These are phyloP conservation scores for Dendrobium chrysotoxum DNA, from an alignment of 106 monocot species.

Conservation along the genomic window DNA sequence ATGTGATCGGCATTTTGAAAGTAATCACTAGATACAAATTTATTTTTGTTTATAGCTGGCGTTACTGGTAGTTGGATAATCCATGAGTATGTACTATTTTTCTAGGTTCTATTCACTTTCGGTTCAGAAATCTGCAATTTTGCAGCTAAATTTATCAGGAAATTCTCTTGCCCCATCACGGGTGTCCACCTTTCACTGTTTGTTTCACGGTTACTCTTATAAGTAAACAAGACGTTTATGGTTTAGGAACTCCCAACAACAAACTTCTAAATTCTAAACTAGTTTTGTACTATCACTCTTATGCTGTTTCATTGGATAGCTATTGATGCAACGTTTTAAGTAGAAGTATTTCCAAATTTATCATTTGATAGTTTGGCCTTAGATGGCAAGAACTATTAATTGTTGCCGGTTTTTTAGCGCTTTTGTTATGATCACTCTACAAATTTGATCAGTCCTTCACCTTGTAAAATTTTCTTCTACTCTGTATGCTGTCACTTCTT, in stretches of 20 bases:
- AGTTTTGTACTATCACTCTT: too few relatives aligned
- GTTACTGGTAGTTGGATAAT: not conserved
- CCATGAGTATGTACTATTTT: not conserved
- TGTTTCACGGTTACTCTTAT: too few relatives aligned
- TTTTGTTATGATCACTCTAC: not conserved
- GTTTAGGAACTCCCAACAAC: too few relatives aligned
- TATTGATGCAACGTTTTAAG: not conserved
- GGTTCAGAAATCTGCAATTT: not conserved
- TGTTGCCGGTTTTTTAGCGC: not conserved
- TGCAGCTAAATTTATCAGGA: not conserved
- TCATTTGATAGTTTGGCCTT: not conserved
- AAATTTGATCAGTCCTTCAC: not conserved
- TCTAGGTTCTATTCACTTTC: not conserved
- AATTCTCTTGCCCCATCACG: not conserved
- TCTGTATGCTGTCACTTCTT: not conserved
- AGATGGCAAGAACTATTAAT: not conserved
- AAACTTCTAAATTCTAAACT: too few relatives aligned
- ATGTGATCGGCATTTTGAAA: not conserved
- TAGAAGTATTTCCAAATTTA: conserved; percentile 3
- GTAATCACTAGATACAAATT: not conserved
- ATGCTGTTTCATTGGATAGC: not conserved
- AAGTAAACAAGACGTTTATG: too few relatives aligned
- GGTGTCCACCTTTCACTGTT: too few relatives aligned
- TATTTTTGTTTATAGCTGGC: not conserved
- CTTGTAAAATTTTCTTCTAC: not conserved